A percentile compares a stretch with the other conserved stretches of the same genome.
phyloP scores from a whole-genome alignment of 306 rosid genomes.

The Vicia faba region DNA sequence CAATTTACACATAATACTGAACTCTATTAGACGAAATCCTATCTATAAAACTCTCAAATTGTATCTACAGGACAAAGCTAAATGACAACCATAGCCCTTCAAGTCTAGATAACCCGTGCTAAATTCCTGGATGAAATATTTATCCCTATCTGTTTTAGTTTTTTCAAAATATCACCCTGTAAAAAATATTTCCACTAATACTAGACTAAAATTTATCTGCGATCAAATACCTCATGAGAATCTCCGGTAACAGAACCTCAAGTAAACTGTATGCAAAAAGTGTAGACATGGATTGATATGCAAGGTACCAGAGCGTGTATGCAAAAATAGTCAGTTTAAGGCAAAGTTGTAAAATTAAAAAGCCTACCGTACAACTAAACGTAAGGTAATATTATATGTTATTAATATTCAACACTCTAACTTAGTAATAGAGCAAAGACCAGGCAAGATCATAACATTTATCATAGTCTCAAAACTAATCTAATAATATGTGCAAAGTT shows the following conservation, averaged over 20 bases:
- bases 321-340: not conserved
- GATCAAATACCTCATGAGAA: too few relatives aligned
- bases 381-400: not conserved
- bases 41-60: conserved; percentile 10
- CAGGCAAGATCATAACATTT: not conserved
- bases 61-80: conserved; percentile 26
- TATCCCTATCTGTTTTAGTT: conserved; percentile 20
- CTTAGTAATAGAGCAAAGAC: not conserved
- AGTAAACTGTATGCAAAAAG: too few relatives aligned
- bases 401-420: not conserved
- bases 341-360: not conserved
- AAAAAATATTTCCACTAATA: conserved; percentile 25
- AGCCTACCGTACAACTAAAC: not conserved
- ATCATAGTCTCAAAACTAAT: not conserved
- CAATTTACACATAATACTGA: conserved; percentile 1
- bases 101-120: conserved; percentile 6
- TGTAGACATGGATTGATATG: too few relatives aligned
- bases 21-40: not conserved
- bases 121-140: conserved; percentile 15
- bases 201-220: conserved; percentile 47
- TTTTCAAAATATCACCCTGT: conserved; percentile 4
- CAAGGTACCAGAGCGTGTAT: not conserved
- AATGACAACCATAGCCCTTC: not conserved
- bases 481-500: not conserved
- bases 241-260: too few relatives aligned